These are phyloP conservation scores for Tephrocybe rancida DNA, from an alignment of 768 basidiomycete species.

Conservation along the genomic window DNA sequence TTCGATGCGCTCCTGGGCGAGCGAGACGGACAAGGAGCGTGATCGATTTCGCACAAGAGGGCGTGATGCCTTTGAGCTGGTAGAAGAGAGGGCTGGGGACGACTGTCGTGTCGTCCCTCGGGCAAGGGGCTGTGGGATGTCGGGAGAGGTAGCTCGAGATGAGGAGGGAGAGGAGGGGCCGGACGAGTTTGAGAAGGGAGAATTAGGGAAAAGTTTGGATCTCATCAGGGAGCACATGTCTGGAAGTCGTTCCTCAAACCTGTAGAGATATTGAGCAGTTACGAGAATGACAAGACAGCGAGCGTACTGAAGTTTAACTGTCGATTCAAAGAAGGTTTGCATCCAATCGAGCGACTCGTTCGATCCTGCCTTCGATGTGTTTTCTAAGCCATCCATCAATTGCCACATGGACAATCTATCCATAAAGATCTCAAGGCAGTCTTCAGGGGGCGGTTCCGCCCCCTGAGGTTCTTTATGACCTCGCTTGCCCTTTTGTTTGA, in stretches of 20 bases:
- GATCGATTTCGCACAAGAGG: conserved; percentile 46
- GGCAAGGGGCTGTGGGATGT: conserved; percentile 4
- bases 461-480: conserved; percentile 19
- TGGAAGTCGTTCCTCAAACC: conserved; percentile 58
- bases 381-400: conserved; percentile 45
- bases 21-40: conserved; percentile 68
- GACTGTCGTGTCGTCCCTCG: conserved; percentile 10
- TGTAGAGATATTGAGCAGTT: conserved; percentile 23
- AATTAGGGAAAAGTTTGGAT: conserved; percentile 65
- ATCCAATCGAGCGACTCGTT: conserved; percentile 65
- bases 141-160: conserved; percentile 34
- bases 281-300: background rate
- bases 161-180: conserved; percentile 35
- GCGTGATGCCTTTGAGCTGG: conserved; percentile 21
- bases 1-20: conserved; percentile 58
- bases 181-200: conserved; percentile 63
- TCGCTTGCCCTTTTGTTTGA: conserved; percentile 35
- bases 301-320: conserved; percentile 66
- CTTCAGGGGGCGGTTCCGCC: conserved; percentile 37
- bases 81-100: conserved; percentile 24
- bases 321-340: conserved; percentile 67
- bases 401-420: conserved; percentile 84
- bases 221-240: conserved; percentile 59
- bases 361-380: conserved; percentile 15
- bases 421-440: conserved; percentile 73